phyloP scores from a whole-genome alignment of 169 alveolate genomes.

The Sarcocystis neurona region DNA sequence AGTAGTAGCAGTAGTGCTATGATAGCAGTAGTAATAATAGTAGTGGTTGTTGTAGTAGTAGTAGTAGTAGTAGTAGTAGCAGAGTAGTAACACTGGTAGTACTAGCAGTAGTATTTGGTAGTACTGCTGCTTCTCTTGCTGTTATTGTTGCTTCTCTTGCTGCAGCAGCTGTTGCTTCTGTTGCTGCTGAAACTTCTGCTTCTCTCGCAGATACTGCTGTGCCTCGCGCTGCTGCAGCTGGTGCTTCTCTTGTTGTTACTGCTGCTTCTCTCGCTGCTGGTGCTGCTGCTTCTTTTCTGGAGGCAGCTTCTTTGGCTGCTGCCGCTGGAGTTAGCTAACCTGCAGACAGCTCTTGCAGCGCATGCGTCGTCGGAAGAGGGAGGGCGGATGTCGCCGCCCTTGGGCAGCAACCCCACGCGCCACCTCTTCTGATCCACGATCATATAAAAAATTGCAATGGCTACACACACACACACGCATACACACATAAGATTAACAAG shows the following conservation, averaged over 20 bases:
- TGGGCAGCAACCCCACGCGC: constrained; percentile 57
- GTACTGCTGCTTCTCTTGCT: neutral
- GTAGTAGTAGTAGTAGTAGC: too few relatives aligned
- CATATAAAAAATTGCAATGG: constrained; percentile 35
- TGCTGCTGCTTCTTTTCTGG: neutral
- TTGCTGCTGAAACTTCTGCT: too few relatives aligned
- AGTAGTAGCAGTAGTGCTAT: too few relatives aligned
- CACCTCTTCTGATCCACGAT: constrained; percentile 51
- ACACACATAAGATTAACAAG: neutral
- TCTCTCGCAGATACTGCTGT: neutral
- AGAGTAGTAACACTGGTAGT: too few relatives aligned
- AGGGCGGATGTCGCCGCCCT: neutral
- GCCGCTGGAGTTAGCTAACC: neutral
- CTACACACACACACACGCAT: neutral
- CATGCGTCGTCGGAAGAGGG: constrained; percentile 51
- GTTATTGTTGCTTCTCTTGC: too few relatives aligned
- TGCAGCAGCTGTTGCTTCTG: too few relatives aligned
- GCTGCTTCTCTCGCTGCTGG: neutral
- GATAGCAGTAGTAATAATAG: too few relatives aligned
- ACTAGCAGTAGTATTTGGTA: too few relatives aligned
- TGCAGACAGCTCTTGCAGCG: constrained; percentile 42
- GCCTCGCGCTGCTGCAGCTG: neutral
- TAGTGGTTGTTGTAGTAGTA: too few relatives aligned
- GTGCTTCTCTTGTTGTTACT: neutral
- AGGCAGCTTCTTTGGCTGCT: neutral